Evolutionary conservation across 257 asterid species (phyloP).

Genomic region (Striga asiatica): DNA sequence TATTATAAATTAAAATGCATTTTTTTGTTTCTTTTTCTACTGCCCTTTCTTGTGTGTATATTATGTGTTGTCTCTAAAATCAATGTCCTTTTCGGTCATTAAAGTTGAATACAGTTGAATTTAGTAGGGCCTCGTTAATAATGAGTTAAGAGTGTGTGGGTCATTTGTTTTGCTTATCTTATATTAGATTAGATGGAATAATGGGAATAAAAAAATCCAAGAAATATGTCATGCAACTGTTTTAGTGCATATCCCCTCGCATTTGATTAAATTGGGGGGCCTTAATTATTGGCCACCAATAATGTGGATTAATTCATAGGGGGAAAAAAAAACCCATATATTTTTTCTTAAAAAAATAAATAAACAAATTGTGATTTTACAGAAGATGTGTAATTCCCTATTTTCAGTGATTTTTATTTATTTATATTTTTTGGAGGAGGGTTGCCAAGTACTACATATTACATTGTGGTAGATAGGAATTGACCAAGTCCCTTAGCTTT

Average conservation of each 20-base stretch:
- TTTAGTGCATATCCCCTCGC: conserved; percentile 25
- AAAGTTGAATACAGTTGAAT: conserved; percentile 18
- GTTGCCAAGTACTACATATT: no score
- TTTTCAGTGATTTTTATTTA: no score
- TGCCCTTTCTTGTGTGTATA: no score
- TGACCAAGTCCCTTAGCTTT: no score
- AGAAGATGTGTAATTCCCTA: no score
- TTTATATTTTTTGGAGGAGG: no score
- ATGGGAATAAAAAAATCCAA: conserved; percentile 39
- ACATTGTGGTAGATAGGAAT: no score
- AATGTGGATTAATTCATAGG: conserved; percentile 8
- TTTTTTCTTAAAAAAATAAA: no score
- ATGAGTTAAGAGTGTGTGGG: conserved; percentile 23
- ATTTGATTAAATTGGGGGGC: conserved; percentile 19
- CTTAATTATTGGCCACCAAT: conserved; percentile 31
- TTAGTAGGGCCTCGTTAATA: conserved; percentile 12
- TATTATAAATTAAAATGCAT: no score
- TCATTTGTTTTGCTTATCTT: conserved; percentile 22
- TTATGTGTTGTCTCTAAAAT: conserved; percentile 4
- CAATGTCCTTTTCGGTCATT: conserved; percentile 32
- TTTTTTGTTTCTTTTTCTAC: not conserved
- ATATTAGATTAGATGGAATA: conserved; percentile 26
- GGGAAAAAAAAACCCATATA: no score
- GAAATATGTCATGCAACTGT: conserved; percentile 27
- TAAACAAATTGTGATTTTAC: no score